These are phyloP conservation scores for Calonectria henricotiae DNA, from an alignment of 2,329 filamentous ascomycete species.

Conservation along the genomic window DNA sequence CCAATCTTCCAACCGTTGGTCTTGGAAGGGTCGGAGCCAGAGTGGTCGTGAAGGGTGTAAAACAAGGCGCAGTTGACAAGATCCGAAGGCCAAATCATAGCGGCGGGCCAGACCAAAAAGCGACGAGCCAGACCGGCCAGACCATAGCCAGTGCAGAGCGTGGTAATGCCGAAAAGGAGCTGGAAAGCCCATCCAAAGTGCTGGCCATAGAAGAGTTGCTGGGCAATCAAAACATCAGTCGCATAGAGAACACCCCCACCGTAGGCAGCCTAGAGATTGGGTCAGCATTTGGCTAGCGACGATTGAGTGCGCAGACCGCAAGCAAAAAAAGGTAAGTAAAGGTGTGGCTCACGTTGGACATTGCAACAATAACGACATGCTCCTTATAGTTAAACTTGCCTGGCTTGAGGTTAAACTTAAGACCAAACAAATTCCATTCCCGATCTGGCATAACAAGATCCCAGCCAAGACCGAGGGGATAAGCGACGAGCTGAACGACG, in stretches of 20 bases:
- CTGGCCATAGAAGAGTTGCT: slow-evolving; percentile 73
- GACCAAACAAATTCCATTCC: slow-evolving; percentile 67
- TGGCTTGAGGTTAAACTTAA: slow-evolving; percentile 72
- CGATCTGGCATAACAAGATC: slow-evolving; percentile 71
- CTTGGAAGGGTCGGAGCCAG: slow-evolving; percentile 65
- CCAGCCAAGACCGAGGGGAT: slow-evolving; percentile 72
- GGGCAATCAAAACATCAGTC: slow-evolving; percentile 67
- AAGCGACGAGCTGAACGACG: slow-evolving; percentile 75
- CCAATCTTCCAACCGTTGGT: slow-evolving; percentile 75
- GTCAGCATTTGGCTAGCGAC: slow-evolving; percentile 41
- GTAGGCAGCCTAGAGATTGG: slow-evolving; percentile 66
- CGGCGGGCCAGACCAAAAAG: slow-evolving; percentile 70
- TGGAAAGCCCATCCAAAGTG: slow-evolving; percentile 71
- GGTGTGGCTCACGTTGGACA: slow-evolving; percentile 72
- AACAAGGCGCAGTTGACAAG: slow-evolving; percentile 71
- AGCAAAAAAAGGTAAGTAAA: background rate
- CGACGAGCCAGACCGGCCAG: slow-evolving; percentile 70
- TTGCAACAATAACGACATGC: slow-evolving; percentile 75
- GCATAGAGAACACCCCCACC: slow-evolving; percentile 73
- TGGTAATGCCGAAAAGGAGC: slow-evolving; percentile 69
- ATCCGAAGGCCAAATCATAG: slow-evolving; percentile 73
- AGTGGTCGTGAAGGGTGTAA: slow-evolving; percentile 65
- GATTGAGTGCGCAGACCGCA: background rate
- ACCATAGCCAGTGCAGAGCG: slow-evolving; percentile 72
- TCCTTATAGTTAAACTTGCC: slow-evolving; percentile 76